These are phyloP conservation scores for Catenaria anguillulae DNA, from an alignment of 371 early-diverging fungal species.

Conservation along the genomic window DNA sequence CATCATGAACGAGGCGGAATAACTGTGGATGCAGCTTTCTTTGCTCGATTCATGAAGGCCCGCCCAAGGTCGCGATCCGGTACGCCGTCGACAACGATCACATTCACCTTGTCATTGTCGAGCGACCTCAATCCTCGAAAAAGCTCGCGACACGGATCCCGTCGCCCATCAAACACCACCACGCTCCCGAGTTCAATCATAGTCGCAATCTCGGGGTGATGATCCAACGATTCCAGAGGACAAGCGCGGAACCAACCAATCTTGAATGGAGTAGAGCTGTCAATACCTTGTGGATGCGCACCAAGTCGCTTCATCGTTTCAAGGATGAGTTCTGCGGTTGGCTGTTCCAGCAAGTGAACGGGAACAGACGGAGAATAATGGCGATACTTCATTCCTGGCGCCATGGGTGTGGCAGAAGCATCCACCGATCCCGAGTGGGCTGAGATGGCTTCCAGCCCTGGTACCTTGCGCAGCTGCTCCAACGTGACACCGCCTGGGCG, in stretches of 20 bases:
- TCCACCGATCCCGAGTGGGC: slow-evolving; percentile 69
- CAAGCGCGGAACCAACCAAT: too few species aligned
- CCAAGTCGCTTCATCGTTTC: too few species aligned
- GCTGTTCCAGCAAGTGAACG: slow-evolving; percentile 55
- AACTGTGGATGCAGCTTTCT: slow-evolving; percentile 84
- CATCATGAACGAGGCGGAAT: too few species aligned
- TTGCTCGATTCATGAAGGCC: slow-evolving; percentile 96
- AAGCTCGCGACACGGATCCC: slow-evolving; percentile 30
- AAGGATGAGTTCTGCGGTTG: not conserved
- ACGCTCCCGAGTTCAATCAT: not conserved
- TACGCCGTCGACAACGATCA: slow-evolving; percentile 82
- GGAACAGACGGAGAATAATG: slow-evolving; percentile 93
- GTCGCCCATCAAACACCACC: not conserved
- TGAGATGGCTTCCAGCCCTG: slow-evolving; percentile 38
- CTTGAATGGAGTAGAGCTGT: too few species aligned
- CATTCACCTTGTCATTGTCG: slow-evolving; percentile 54
- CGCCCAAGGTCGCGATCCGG: slow-evolving; percentile 65
- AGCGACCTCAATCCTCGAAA: slow-evolving; percentile 69
- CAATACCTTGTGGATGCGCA: too few species aligned
- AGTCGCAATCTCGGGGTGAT: not conserved
- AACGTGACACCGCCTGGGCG: slow-evolving; percentile 96
- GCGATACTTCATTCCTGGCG: slow-evolving; percentile 98
- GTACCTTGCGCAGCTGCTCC: slow-evolving; percentile 46
- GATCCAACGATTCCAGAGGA: too few species aligned
- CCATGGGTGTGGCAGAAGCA: slow-evolving; percentile 68